phyloP scores from a whole-genome alignment of 2,329 filamentous ascomycete genomes.

The Torrubiella hemipterigena region DNA sequence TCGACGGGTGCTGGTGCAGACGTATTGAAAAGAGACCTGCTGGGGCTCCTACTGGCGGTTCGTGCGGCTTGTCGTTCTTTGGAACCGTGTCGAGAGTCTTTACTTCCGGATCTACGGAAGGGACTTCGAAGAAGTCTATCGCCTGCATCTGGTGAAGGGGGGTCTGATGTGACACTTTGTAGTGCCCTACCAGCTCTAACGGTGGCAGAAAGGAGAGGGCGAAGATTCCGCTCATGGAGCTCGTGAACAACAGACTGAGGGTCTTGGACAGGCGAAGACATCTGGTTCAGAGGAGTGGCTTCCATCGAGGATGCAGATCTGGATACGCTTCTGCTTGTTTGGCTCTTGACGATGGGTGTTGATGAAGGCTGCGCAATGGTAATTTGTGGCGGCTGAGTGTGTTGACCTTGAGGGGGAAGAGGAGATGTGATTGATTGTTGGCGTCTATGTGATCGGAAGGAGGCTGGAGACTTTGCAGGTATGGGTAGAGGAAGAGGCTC shows the following conservation, averaged over 20 bases:
- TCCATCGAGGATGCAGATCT: constrained; percentile 10
- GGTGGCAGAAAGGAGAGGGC: constrained; percentile 42
- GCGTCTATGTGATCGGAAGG: too few relatives aligned
- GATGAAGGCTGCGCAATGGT: background rate
- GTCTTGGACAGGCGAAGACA: constrained; percentile 24
- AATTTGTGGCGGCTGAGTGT: background rate
- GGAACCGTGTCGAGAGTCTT: constrained; percentile 18
- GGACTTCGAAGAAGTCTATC: constrained; percentile 42
- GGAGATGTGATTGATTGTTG: too few relatives aligned
- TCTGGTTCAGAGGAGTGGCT: constrained; percentile 22
- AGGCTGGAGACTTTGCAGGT: too few relatives aligned
- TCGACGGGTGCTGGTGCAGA: too few relatives aligned
- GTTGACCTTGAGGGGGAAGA: too few relatives aligned
- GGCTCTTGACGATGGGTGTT: background rate
- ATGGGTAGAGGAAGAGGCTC: too few relatives aligned
- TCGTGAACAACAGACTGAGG: constrained; percentile 19
- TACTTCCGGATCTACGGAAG: constrained; percentile 31
- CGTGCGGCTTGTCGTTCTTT: constrained; percentile 13
- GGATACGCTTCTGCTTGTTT: constrained; percentile 3
- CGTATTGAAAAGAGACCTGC: constrained; percentile 10
- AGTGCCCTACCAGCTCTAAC: constrained; percentile 44
- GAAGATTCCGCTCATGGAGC: constrained; percentile 16
- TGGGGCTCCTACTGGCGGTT: constrained; percentile 18
- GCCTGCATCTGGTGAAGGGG: constrained; percentile 40
- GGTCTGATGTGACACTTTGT: constrained; percentile 46